A percentile compares a stretch with the other conserved stretches of the same genome.
Conservation (phyloP, 2,329 filamentous ascomycete species). For the Cercospora beticola region DNA sequence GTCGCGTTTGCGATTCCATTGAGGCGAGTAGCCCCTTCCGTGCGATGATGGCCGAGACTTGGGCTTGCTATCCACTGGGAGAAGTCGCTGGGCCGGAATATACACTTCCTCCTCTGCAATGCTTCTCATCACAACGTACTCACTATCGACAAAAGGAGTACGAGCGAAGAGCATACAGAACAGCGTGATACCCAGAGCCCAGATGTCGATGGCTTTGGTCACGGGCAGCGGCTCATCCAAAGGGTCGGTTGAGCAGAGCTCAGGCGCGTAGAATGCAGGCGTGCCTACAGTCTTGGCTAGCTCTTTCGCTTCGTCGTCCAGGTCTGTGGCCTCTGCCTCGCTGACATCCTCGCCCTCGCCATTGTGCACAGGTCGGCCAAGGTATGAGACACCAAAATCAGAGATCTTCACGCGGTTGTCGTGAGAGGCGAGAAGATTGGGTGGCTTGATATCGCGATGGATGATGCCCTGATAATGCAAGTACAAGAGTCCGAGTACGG, state of each 20-base stretch:
- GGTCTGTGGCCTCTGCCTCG: conserved; percentile 76
- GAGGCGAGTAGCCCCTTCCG: conserved; percentile 45
- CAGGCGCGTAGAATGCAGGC: conserved; percentile 94
- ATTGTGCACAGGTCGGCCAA: conserved; percentile 82
- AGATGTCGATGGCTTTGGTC: conserved; percentile 92
- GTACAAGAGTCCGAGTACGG: conserved; percentile 89
- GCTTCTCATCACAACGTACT: conserved; percentile 85
- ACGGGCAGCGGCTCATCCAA: conserved; percentile 68
- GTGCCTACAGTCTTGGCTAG: conserved; percentile 98
- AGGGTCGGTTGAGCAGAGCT: conserved; percentile 85
- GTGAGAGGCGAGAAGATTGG: conserved; percentile 84
- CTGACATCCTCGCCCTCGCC: conserved; percentile 59
- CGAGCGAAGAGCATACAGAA: conserved; percentile 94
- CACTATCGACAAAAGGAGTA: conserved; percentile 89
- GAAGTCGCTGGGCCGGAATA: conserved; percentile 78
- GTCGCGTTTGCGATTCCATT: conserved; percentile 66
- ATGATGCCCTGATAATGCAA: conserved; percentile 59
- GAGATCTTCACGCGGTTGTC: conserved; percentile 93
- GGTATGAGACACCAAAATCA: conserved; percentile 97
- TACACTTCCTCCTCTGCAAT: conserved; percentile 93
- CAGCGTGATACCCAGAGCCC: conserved; percentile 92
- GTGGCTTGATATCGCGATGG: conserved; percentile 57
- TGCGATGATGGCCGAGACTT: conserved; percentile 49
- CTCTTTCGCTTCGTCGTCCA: conserved; percentile 83
- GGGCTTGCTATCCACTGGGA: conserved; percentile 59